Evolutionary conservation across 2,329 filamentous ascomycete species (phyloP).

Genomic region (Arachnopeziza araneosa): DNA sequence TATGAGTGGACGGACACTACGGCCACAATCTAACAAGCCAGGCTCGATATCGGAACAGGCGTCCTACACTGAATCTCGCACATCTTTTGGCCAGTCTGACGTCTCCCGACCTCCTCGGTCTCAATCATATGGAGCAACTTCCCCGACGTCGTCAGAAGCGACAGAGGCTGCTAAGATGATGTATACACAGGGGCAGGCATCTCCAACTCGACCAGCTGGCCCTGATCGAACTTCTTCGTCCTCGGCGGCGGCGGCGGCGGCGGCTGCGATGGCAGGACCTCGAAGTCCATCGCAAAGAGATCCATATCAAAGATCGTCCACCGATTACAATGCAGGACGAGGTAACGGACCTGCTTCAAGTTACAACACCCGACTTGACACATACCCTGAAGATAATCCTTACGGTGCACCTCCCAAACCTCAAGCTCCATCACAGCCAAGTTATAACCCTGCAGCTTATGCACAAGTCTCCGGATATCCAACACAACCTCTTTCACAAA

Average conservation of each 20-base stretch:
- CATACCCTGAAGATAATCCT: conserved; percentile 20
- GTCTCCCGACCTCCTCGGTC: conserved; percentile 24
- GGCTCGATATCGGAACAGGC: conserved; percentile 11
- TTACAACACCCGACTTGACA: conserved; percentile 19
- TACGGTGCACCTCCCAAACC: conserved; percentile 30
- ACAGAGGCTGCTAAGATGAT: conserved; percentile 60
- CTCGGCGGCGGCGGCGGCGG: conserved; percentile 50
- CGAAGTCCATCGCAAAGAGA: conserved; percentile 22
- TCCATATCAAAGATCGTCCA: conserved; percentile 24
- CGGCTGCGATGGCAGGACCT: conserved; percentile 51
- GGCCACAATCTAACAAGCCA: conserved; percentile 23
- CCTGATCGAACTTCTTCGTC: conserved; percentile 48
- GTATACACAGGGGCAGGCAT: conserved; percentile 47
- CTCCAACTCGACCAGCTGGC: conserved; percentile 40
- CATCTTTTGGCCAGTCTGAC: conserved; percentile 28
- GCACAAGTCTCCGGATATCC: conserved; percentile 54
- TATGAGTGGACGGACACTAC: conserved; percentile 24
- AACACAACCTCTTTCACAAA: conserved; percentile 35
- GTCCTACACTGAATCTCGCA: conserved; percentile 17
- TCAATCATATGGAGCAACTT: conserved; percentile 33
- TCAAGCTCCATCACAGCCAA: conserved; percentile 47
- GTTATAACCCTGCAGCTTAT: conserved; percentile 76
- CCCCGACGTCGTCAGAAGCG: conserved; percentile 45
- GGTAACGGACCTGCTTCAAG: conserved; percentile 10
- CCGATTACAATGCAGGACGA: conserved; percentile 25